These are phyloP conservation scores for Coemansia sp. DNA, from an alignment of 192 early-diverging fungal genomes.

Conservation along the genomic window DNA sequence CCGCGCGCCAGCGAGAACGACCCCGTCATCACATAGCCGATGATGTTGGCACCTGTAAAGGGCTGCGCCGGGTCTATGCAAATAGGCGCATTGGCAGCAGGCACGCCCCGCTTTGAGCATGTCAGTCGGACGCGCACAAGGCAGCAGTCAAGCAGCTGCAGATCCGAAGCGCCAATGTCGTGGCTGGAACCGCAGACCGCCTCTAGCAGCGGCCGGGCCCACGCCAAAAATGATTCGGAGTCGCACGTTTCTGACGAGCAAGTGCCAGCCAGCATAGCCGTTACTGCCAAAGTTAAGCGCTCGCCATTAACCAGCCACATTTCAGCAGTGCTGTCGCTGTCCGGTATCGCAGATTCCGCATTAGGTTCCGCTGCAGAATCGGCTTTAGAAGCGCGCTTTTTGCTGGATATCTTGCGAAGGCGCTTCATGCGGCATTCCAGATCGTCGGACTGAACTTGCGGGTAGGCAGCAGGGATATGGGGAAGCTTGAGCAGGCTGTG, in stretches of 20 bases:
- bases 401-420: conserved; percentile 23
- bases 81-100: conserved; percentile 33
- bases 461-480: conserved; percentile 14
- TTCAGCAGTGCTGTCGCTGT: conserved; percentile 3
- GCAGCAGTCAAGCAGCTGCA: conserved; percentile 17
- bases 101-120: conserved; percentile 40
- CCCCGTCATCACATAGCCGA: conserved; percentile 44
- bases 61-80: conserved; percentile 5
- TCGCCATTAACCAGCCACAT: conserved; percentile 46
- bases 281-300: conserved; percentile 2
- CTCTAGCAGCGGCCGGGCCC: conserved; percentile 32
- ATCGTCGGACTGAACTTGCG: conserved; percentile 11
- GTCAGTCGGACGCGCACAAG: conserved; percentile 42
- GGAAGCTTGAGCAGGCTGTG: conserved; percentile 36
- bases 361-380: neutral
- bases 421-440: conserved; percentile 44
- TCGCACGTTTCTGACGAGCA: neutral
- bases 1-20: conserved; percentile 52
- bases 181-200: neutral
- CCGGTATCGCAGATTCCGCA: neutral
- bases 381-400: neutral
- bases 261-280: neutral
- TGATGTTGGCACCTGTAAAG: conserved; percentile 4
- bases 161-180: neutral
- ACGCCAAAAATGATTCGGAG: conserved; percentile 7